Conservation (phyloP, 176 grass and related monocot species). For the Lolium rigidum region DNA sequence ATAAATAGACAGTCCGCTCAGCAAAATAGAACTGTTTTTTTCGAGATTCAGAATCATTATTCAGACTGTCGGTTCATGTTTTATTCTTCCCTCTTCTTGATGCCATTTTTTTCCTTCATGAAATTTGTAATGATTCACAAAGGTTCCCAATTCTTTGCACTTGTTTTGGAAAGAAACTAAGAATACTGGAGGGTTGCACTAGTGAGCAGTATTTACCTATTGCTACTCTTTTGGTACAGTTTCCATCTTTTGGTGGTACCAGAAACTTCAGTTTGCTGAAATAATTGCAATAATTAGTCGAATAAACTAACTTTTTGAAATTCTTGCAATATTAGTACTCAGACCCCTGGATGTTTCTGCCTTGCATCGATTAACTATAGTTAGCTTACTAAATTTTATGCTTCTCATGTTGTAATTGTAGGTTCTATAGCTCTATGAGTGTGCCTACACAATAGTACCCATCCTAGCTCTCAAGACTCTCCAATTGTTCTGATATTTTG, state of each 20-base stretch:
- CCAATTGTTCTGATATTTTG: not conserved
- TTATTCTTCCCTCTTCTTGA: not conserved
- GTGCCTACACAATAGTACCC: not conserved
- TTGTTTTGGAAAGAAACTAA: not conserved
- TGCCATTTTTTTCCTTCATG: not conserved
- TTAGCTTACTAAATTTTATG: constrained; percentile 3
- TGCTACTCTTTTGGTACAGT: not conserved
- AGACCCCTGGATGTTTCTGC: not conserved
- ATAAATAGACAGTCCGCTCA: not conserved
- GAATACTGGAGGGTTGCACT: not conserved
- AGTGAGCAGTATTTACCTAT: not conserved
- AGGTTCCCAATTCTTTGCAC: not conserved
- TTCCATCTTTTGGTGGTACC: not conserved
- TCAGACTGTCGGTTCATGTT: not conserved
- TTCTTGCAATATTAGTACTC: not conserved
- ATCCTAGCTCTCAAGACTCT: not conserved
- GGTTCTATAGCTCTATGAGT: not conserved
- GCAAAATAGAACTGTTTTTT: not conserved
- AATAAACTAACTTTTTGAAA: not conserved
- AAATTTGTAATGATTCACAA: too few relatives aligned
- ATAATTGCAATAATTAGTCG: not conserved
- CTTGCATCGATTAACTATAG: not conserved
- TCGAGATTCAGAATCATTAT: not conserved
- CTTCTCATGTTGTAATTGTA: constrained; percentile 1
- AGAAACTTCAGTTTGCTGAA: not conserved